A percentile compares a stretch with the other conserved stretches of the same genome.
Conservation (phyloP, 257 asterid genomes). For the Coffea eugenioides region DNA sequence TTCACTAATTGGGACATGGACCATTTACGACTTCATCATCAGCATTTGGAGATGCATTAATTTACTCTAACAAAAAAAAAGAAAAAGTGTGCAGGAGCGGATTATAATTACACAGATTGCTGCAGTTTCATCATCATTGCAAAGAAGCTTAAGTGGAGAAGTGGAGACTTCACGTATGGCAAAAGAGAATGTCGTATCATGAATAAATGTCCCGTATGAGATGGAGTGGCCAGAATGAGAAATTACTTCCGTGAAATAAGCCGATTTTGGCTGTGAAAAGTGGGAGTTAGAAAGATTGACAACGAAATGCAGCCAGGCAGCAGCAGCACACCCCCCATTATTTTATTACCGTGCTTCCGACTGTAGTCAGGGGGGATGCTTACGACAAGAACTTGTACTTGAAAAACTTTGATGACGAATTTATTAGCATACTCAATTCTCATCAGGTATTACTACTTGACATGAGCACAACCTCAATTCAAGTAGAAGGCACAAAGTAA, state of each 20-base stretch:
- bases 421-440: too few species aligned
- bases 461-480: too few species aligned
- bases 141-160: background rate
- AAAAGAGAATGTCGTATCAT: slow-evolving; percentile 7
- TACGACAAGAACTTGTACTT: background rate
- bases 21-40: background rate
- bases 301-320: background rate
- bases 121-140: background rate
- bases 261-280: background rate
- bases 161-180: background rate
- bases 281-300: background rate
- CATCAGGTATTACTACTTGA: too few species aligned
- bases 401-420: too few species aligned
- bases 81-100: background rate
- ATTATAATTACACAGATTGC: background rate
- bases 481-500: too few species aligned
- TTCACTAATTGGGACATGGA: background rate
- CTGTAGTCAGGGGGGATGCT: background rate
- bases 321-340: background rate
- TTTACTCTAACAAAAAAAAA: too few species aligned
- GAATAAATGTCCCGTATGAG: background rate
- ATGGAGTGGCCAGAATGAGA: background rate
- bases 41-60: too few species aligned
- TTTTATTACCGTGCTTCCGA: background rate
- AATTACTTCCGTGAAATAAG: background rate